A percentile compares a stretch with the other conserved stretches of the same genome.
These are phyloP conservation scores for Kentomonas sorsogonicus DNA, from an alignment of 208 protist genomes.

Conservation along the genomic window DNA sequence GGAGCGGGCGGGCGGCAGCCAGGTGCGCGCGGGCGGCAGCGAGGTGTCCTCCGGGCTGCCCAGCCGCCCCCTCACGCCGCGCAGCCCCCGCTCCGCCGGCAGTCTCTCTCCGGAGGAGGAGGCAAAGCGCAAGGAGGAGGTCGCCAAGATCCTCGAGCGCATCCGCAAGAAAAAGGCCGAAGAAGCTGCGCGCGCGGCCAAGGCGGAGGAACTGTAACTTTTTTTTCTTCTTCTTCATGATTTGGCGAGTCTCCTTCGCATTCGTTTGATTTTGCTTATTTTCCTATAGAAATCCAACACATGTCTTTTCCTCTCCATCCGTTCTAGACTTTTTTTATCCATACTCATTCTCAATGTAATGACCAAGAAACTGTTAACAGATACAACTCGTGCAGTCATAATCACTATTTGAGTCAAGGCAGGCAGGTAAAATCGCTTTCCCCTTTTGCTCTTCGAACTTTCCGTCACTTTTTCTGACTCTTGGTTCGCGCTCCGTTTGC, in stretches of 20 bases:
- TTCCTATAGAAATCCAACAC: too few relatives aligned
- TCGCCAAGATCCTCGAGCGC: constrained; percentile 36
- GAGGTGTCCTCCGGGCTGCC: neutral
- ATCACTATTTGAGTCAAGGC: too few relatives aligned
- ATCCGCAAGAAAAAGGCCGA: constrained; percentile 29
- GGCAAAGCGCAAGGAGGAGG: constrained; percentile 27
- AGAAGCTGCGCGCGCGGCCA: constrained; percentile 5
- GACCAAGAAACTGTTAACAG: too few relatives aligned
- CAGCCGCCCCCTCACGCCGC: neutral
- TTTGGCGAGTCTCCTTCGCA: neutral
- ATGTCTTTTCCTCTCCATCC: too few relatives aligned
- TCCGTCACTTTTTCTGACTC: too few relatives aligned
- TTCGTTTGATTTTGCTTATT: too few relatives aligned
- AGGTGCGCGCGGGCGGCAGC: neutral
- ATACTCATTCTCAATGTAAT: too few relatives aligned
- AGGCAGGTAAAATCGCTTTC: too few relatives aligned
- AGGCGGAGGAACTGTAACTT: neutral
- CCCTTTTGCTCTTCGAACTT: too few relatives aligned
- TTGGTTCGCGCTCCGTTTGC: too few relatives aligned
- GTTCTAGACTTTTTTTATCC: too few relatives aligned
- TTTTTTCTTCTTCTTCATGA: neutral
- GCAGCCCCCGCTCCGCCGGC: neutral
- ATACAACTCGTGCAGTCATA: too few relatives aligned
- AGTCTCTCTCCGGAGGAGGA: constrained; percentile 8
- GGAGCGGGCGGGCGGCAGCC: neutral